Evolutionary conservation across 176 grass and related monocot species (phyloP), one percentile per base, ranked within the genome.

Genomic region (Bolboschoenus planiculmis): DNA sequence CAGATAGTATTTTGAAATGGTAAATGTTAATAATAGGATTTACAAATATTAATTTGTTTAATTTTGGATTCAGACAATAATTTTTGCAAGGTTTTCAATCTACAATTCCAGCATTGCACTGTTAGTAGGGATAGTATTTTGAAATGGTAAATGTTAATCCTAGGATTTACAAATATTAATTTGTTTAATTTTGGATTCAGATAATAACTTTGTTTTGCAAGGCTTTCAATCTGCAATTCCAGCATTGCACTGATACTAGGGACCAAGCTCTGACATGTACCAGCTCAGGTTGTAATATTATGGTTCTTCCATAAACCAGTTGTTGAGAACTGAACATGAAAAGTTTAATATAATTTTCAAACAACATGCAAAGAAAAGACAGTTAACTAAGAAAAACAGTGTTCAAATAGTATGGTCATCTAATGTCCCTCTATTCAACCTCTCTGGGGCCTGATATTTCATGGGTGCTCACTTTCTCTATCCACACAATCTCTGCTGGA

Each of bases 71-170:
- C 14, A 7, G 20, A 44, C 36, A 44, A 75, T 50, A n/a, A 67
- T 37, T 67, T 14, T 37, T n/a, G 30, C 63, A 18, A 39, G 16
- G 33, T 16, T 67, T 67, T 20, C 31, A n/a, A n/a, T n/a, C n/a
- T n/a, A n/a, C n/a, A n/a, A n/a, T n/a, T n/a, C n/a, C n/a, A n/a
- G n/a, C n/a, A n/a, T n/a, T n/a, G n/a, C n/a, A n/a, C n/a, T n/a
- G n/a, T n/a, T n/a, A n/a, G n/a, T n/a, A n/a, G n/a, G n/a, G 71
- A 75, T 16, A 71, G 7, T 43, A 71, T 71, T 71, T 70, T 71
- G 20, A 71, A 43, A 71, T 71, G 26, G 26, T 44, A 44, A 44
- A 71, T 71, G 9, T 37, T 44, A 43, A 67, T 20, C 8, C 7
- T 33, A 37, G 31, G 33, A 20, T 20, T n/a, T 67, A 37, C 33